phyloP scores from a whole-genome alignment of 2,329 filamentous ascomycete species.

The Claviceps spartinae region DNA sequence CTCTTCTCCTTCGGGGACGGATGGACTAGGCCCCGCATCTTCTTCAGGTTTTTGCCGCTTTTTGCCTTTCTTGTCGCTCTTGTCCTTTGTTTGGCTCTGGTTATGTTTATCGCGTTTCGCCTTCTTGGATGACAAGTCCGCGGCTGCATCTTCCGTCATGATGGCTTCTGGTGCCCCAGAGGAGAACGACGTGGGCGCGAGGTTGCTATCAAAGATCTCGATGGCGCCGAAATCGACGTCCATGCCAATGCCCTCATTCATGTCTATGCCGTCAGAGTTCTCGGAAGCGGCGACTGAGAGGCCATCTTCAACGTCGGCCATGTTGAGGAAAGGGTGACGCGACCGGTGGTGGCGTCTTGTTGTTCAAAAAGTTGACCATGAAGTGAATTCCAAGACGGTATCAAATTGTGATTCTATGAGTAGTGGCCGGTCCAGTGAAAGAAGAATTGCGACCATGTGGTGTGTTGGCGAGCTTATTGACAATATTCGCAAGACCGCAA shows the following conservation, averaged over 20 bases:
- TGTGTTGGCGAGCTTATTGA: conserved; percentile 17
- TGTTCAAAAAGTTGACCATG: conserved; percentile 1
- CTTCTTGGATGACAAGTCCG: conserved; percentile 12
- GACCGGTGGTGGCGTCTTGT: neutral
- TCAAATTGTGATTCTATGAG: conserved; percentile 16
- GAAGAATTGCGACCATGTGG: conserved; percentile 21
- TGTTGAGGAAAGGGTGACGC: conserved; percentile 6
- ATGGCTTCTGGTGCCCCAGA: conserved; percentile 19
- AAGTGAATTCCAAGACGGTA: conserved; percentile 8
- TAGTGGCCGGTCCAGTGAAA: conserved; percentile 19
- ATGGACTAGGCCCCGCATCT: conserved; percentile 4
- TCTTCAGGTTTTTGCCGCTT: conserved; percentile 7
- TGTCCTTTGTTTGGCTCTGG: conserved; percentile 9
- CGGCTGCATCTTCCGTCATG: conserved; percentile 14
- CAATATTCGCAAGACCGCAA: conserved; percentile 5
- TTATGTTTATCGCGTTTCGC: conserved; percentile 19
- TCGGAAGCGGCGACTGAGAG: conserved; percentile 13
- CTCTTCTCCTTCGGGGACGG: conserved; percentile 6
- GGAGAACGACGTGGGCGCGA: conserved; percentile 17
- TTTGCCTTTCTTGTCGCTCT: conserved; percentile 18
- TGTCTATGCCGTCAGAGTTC: conserved; percentile 12
- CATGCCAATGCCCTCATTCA: conserved; percentile 10
- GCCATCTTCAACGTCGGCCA: conserved; percentile 13
- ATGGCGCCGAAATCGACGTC: conserved; percentile 22
- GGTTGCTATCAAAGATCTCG: conserved; percentile 26